Base-by-base conservation (phyloP, 2,329 filamentous ascomycete species). In the Stagonosporopsis vannaccii region DNA sequence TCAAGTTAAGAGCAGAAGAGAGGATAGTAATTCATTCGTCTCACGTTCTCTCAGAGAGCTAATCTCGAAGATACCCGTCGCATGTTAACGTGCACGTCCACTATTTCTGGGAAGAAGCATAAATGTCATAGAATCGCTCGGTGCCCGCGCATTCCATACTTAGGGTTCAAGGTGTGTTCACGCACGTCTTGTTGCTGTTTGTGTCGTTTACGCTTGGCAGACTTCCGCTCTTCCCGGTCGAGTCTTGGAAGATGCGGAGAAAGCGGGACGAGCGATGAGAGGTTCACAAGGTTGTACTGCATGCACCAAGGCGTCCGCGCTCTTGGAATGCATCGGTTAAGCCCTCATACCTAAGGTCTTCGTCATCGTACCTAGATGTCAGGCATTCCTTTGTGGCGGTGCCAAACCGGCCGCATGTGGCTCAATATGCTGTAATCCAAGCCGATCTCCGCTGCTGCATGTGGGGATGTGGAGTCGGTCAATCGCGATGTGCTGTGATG, bases 161-260 rank as follows among this genome's bases (percentile, higher is more conserved):
- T 23, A 25, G 28, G 37, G 17, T 2, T 37, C 19, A 8, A 37
- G 3, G 15, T 35, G n/a, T 26, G 28, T 41, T 40, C 41, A 23
- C n/a, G 22, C 22, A 41, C 13, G 30, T n/a, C 36, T 44, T 47
- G 47, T 25, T 42, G 23, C 51, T 53, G 22, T 23, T 46, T 53
- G 9, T 42, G 51, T 49, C 26, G 25, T 49, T 49, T 40, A 49
- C 32, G 40, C 55, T 58, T 58, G 55, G 55, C 49, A 49, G 39
- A 35, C 33, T 41, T 58, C 55, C 49, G 49, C 55, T 58, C 33
- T 37, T 52, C 54, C 41, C 45, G 52, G 33, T 20, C 8, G 33
- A 28, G 52, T 44, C 52, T 51, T 57, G 54, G 47, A 17, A 48
- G 48, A 26, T 28, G 54, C 43, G 54, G 54, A 48, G 43, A 52